A percentile compares a stretch with the other conserved stretches of the same genome.
Conservation (phyloP, 768 basidiomycete genomes). For the Asterophora lycoperdoides region DNA sequence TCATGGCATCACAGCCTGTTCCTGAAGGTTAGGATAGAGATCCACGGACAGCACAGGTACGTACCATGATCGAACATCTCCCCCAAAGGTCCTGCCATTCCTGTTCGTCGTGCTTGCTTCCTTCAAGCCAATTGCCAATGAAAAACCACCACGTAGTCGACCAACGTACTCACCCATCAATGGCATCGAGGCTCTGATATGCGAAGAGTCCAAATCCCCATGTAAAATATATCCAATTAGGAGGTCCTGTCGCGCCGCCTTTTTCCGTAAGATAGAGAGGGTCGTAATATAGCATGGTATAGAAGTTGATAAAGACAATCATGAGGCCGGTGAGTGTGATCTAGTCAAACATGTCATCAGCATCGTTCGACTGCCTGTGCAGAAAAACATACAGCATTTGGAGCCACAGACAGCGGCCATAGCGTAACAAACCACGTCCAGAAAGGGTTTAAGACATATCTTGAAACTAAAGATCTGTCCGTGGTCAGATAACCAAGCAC, state of each 20-base stretch:
- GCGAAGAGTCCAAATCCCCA: conserved; percentile 87
- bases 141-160: conserved; percentile 4
- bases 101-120: conserved; percentile 92
- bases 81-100: conserved; percentile 96
- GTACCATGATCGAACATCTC: conserved; percentile 98
- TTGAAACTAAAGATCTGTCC: conserved; percentile 67
- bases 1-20: conserved; percentile 85
- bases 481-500: conserved; percentile 5
- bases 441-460: conserved; percentile 75
- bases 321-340: conserved; percentile 84
- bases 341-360: conserved; percentile 34
- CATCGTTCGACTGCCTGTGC: neutral
- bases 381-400: conserved; percentile 68
- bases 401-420: conserved; percentile 81
- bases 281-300: conserved; percentile 81
- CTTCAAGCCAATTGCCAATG: conserved; percentile 33
- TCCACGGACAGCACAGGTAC: conserved; percentile 33
- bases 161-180: conserved; percentile 66
- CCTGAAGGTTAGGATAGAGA: neutral
- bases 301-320: conserved; percentile 81
- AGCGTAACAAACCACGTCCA: conserved; percentile 91
- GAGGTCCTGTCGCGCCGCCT: conserved; percentile 57
- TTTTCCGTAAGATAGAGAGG: conserved; percentile 68
- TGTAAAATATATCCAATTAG: conserved; percentile 91
- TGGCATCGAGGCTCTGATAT: conserved; percentile 87